Percentiles rank a stretch among this genome's conserved stretches.
Evolutionary conservation across 208 protist species (phyloP).

Genomic region (Leishmania braziliensis): DNA sequence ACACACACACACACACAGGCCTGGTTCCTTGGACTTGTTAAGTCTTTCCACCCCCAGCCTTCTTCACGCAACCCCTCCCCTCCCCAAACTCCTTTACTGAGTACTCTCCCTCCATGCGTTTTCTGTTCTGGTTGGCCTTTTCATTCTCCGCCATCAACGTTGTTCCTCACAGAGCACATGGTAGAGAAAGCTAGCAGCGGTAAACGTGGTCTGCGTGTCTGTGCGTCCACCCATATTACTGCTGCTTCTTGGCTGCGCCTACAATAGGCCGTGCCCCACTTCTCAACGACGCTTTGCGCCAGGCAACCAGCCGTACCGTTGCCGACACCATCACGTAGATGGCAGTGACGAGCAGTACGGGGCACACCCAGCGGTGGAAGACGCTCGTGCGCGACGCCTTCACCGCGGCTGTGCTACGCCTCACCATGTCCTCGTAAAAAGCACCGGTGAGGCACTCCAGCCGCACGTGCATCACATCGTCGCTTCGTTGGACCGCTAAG

Average conservation of each 20-base stretch:
- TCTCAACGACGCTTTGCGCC: conserved; percentile 9
- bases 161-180: not conserved
- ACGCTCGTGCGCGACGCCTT: conserved; percentile 31
- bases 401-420: conserved; percentile 4
- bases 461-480: conserved; percentile 22
- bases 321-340: conserved; percentile 42
- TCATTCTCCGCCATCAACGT: not conserved
- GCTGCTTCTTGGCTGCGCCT: conserved; percentile 14
- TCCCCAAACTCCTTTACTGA: not conserved
- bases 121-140: not conserved
- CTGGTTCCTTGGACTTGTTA: not conserved
- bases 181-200: not conserved
- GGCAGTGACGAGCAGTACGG: conserved; percentile 34
- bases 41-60: not conserved
- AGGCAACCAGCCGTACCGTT: conserved; percentile 9
- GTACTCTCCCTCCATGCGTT: not conserved
- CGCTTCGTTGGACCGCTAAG: not conserved
- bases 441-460: conserved; percentile 37
- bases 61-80: not conserved
- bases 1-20: not conserved
- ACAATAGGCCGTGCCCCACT: not conserved
- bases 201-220: not conserved
- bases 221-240: conserved; percentile 14
- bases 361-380: conserved; percentile 45
- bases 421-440: conserved; percentile 20